These are phyloP conservation scores for Cercospora janseana DNA, from an alignment of 2,329 filamentous ascomycete species.

Conservation along the genomic window DNA sequence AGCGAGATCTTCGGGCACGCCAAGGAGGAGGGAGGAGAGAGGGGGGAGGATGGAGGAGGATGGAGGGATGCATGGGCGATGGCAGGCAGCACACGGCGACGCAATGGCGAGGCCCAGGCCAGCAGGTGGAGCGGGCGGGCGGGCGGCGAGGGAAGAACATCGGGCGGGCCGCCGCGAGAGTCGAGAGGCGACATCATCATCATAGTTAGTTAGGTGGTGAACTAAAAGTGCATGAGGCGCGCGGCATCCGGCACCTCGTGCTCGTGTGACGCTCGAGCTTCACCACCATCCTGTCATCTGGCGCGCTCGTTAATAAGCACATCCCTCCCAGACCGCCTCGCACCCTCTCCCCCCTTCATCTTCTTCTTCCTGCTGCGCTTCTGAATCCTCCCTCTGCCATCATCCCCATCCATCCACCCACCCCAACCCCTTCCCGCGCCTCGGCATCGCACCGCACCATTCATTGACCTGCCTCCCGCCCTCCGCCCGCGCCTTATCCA, in stretches of 20 bases:
- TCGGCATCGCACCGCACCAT: not conserved
- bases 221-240: not conserved
- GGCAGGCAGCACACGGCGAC: not conserved
- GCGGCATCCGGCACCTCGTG: not conserved
- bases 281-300: not conserved
- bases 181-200: conserved; percentile 9
- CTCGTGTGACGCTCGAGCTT: conserved; percentile 2
- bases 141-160: not conserved
- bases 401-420: not conserved
- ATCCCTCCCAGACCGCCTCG: not conserved
- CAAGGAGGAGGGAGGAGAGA: not conserved
- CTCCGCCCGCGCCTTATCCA: not conserved
- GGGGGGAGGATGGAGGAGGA: not conserved
- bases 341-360: not conserved
- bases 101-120: not conserved
- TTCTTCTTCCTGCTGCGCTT: not conserved
- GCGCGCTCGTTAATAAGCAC: conserved; percentile 9
- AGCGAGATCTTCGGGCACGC: not conserved
- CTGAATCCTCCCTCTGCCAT: not conserved
- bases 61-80: not conserved
- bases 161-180: not conserved
- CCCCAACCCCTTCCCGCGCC: not conserved
- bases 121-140: not conserved
- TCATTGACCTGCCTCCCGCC: not conserved
- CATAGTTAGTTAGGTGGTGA: no score